phyloP scores from a whole-genome alignment of 2,329 filamentous ascomycete genomes.

The Penicillium sp. region DNA sequence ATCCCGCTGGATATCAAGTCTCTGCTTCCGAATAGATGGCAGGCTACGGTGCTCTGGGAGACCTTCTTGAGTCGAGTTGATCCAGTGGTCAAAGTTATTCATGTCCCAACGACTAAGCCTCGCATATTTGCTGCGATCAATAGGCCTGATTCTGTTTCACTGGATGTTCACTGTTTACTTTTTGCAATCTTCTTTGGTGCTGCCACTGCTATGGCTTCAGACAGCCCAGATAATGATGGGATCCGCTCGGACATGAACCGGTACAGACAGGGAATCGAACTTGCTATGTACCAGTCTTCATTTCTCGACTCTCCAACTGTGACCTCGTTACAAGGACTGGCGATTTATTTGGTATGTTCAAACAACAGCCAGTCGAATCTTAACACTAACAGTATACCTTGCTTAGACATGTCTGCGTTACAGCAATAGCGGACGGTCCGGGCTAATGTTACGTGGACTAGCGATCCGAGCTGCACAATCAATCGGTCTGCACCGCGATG shows the following conservation, averaged over 20 bases:
- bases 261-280: slow-evolving; percentile 35
- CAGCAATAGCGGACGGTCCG: slow-evolving; percentile 24
- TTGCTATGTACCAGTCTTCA: slow-evolving; percentile 40
- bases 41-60: slow-evolving; percentile 31
- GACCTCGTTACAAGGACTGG: slow-evolving; percentile 31
- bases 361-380: not conserved
- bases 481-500: slow-evolving; percentile 52
- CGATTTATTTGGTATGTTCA: slow-evolving; percentile 39
- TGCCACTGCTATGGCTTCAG: slow-evolving; percentile 19
- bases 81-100: slow-evolving; percentile 29
- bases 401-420: slow-evolving; percentile 20
- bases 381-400: not conserved
- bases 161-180: slow-evolving; percentile 25
- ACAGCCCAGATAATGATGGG: slow-evolving; percentile 14
- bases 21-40: slow-evolving; percentile 22
- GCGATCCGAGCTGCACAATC: slow-evolving; percentile 55
- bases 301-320: slow-evolving; percentile 44
- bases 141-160: slow-evolving; percentile 14
- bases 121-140: slow-evolving; percentile 30
- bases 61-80: slow-evolving; percentile 29
- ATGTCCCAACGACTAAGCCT: slow-evolving; percentile 29
- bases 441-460: slow-evolving; percentile 54
- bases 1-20: slow-evolving; percentile 10
- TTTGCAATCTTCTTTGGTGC: slow-evolving; percentile 31
- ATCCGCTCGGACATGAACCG: slow-evolving; percentile 13